Percentiles rank a stretch among this genome's conserved stretches.
Conservation (phyloP, 176 grass and related monocot species). For the Guadua angustifolia region DNA sequence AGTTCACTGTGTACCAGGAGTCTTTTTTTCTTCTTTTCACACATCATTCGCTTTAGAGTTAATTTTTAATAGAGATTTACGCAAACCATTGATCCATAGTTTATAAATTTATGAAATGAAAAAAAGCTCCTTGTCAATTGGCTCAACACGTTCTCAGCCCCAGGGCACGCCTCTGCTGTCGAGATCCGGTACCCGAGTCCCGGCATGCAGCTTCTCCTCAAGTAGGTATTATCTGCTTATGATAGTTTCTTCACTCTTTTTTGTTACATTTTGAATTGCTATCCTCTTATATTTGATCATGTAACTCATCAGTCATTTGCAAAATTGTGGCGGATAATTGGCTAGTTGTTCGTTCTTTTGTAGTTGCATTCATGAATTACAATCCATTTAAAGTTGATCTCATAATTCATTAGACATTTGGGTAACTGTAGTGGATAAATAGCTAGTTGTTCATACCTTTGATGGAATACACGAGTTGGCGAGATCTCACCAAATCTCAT, state of each 20-base stretch:
- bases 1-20: too few species aligned
- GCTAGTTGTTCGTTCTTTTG: not conserved
- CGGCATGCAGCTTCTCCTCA: constrained; percentile 92
- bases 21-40: too few species aligned
- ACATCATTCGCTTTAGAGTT: too few species aligned
- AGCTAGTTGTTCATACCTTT: not conserved
- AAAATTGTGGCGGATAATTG: not conserved
- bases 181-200: constrained; percentile 87
- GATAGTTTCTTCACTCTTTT: not conserved
- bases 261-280: not conserved
- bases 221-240: constrained; percentile 40
- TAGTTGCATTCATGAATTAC: not conserved
- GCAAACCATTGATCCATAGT: too few species aligned
- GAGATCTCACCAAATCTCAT: too few species aligned
- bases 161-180: constrained; percentile 58
- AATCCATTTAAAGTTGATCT: not conserved
- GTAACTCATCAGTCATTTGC: not conserved
- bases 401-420: not conserved
- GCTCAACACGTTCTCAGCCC: constrained; percentile 73
- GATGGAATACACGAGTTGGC: not conserved
- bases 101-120: too few species aligned
- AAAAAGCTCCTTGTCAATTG: constrained; percentile 63
- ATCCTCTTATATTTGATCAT: not conserved
- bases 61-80: too few species aligned
- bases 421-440: not conserved